Evolutionary conservation across 2,329 filamentous ascomycete genomes (phyloP).

Genomic region (Pestalotiopsis sp.): DNA sequence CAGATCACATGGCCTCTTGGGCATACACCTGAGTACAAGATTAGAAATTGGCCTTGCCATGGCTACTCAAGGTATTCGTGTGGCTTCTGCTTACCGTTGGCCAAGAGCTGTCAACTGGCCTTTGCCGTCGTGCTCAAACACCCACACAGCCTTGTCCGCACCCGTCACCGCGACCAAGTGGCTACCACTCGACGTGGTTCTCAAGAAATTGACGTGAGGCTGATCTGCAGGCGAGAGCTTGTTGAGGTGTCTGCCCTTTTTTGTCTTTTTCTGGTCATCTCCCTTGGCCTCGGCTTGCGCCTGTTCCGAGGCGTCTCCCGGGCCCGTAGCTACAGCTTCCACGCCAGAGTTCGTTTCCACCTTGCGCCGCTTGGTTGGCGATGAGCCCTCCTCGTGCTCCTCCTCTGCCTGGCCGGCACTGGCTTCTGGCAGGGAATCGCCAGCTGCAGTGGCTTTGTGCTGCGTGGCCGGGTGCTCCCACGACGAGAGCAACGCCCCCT

Average conservation of each 20-base stretch:
- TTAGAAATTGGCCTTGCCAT: background rate
- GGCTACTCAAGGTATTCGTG: background rate
- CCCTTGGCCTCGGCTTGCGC: slow-evolving; percentile 17
- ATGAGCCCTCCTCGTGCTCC: background rate
- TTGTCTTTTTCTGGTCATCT: slow-evolving; percentile 35
- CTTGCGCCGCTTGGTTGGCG: slow-evolving; percentile 14
- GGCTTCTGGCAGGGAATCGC: background rate
- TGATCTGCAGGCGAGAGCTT: slow-evolving; percentile 40
- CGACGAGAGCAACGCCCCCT: slow-evolving; percentile 13
- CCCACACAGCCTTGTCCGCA: slow-evolving; percentile 90
- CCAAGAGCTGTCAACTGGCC: slow-evolving; percentile 70
- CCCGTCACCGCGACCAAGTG: slow-evolving; percentile 79
- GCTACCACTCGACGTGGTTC: slow-evolving; percentile 63
- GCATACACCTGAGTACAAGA: slow-evolving; percentile 67
- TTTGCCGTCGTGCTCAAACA: slow-evolving; percentile 69
- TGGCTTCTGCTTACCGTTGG: slow-evolving; percentile 58
- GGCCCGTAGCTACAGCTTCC: slow-evolving; percentile 4
- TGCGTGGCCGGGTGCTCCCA: slow-evolving; percentile 13
- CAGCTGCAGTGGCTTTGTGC: background rate
- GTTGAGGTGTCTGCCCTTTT: slow-evolving; percentile 28
- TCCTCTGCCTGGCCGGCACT: background rate
- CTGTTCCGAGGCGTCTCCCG: slow-evolving; percentile 16
- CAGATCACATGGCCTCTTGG: slow-evolving; percentile 84
- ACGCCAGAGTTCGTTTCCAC: background rate
- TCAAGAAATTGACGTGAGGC: slow-evolving; percentile 71